Conservation (phyloP, 2,329 filamentous ascomycete genomes). For the Fusarium sp. region DNA sequence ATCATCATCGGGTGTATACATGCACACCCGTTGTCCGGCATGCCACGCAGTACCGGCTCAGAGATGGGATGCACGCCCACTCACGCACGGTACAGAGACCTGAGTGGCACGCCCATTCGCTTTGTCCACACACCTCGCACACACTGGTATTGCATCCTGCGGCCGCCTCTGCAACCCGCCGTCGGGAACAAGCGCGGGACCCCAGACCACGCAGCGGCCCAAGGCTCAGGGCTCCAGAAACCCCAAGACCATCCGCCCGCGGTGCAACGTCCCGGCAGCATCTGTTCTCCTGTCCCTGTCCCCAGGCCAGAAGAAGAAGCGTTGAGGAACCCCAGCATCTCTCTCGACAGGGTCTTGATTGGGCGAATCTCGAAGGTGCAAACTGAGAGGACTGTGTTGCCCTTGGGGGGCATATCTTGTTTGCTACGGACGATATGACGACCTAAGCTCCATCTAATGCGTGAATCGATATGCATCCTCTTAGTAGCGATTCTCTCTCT, state of each 20-base stretch:
- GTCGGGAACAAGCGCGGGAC: slow-evolving; percentile 52
- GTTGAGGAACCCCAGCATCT: slow-evolving; percentile 20
- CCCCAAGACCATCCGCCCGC: slow-evolving; percentile 27
- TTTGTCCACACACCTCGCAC: slow-evolving; percentile 30
- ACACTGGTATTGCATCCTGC: slow-evolving; percentile 51
- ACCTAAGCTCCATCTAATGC: neutral
- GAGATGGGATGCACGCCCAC: neutral
- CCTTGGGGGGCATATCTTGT: neutral
- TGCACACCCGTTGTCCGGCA: slow-evolving; percentile 11
- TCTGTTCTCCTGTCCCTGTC: slow-evolving; percentile 31
- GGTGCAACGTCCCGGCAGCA: slow-evolving; percentile 27
- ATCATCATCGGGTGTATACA: slow-evolving; percentile 7
- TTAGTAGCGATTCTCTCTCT: neutral
- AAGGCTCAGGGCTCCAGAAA: slow-evolving; percentile 35
- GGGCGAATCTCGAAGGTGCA: slow-evolving; percentile 1
- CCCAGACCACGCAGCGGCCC: slow-evolving; percentile 44
- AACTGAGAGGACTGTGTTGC: neutral
- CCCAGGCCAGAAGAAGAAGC: slow-evolving; percentile 3
- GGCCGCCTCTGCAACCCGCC: slow-evolving; percentile 54
- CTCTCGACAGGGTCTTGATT: slow-evolving; percentile 20
- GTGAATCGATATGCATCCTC: neutral
- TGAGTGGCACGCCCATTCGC: slow-evolving; percentile 2
- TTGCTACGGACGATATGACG: neutral
- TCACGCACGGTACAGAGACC: neutral
- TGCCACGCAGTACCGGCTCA: slow-evolving; percentile 2